These are phyloP conservation scores for Xerocomus nothofagi DNA, from an alignment of 1,284 basidiomycete species.

Conservation along the genomic window DNA sequence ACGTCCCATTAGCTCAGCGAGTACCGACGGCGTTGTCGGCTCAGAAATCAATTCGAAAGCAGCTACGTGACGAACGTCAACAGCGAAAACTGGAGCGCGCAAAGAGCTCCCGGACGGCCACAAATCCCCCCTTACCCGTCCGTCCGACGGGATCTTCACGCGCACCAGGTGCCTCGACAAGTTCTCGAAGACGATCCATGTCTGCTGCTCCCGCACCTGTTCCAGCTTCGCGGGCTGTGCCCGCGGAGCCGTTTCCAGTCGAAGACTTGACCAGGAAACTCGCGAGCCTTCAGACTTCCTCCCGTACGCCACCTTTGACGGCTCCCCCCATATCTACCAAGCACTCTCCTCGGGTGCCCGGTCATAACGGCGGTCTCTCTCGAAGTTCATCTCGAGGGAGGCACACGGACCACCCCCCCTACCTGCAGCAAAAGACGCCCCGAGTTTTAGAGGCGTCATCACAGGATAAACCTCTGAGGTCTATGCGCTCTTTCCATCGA, in stretches of 20 bases:
- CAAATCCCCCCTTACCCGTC: slow-evolving; percentile 8
- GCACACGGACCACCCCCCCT: slow-evolving; percentile 23
- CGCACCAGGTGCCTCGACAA: slow-evolving; percentile 4
- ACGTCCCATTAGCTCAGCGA: slow-evolving; percentile 73
- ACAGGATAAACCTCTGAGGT: slow-evolving; percentile 41
- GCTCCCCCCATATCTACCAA: slow-evolving; percentile 7
- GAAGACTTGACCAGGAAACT: slow-evolving; percentile 63
- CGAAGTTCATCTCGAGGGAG: slow-evolving; percentile 25
- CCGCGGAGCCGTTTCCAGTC: slow-evolving; percentile 45
- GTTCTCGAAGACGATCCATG: slow-evolving; percentile 32
- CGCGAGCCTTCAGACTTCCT: slow-evolving; percentile 46
- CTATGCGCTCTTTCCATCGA: slow-evolving; percentile 61
- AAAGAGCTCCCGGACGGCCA: slow-evolving; percentile 23
- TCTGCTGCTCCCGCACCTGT: slow-evolving; percentile 28
- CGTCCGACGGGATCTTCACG: slow-evolving; percentile 11
- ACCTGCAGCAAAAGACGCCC: slow-evolving; percentile 20
- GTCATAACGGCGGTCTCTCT: slow-evolving; percentile 17
- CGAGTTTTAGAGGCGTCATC: slow-evolving; percentile 28
- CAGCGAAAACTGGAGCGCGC: slow-evolving; percentile 53
- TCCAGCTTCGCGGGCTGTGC: slow-evolving; percentile 6
- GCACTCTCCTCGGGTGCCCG: slow-evolving; percentile 11
- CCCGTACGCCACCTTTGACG: slow-evolving; percentile 18
- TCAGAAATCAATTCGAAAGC: slow-evolving; percentile 71
- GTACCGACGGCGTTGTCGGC: slow-evolving; percentile 77
- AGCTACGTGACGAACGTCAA: slow-evolving; percentile 68